A percentile compares a stretch with the other conserved stretches of the same genome.
Conservation (phyloP, 2,329 filamentous ascomycete species). For the Pseudogymnoascus sp. region DNA sequence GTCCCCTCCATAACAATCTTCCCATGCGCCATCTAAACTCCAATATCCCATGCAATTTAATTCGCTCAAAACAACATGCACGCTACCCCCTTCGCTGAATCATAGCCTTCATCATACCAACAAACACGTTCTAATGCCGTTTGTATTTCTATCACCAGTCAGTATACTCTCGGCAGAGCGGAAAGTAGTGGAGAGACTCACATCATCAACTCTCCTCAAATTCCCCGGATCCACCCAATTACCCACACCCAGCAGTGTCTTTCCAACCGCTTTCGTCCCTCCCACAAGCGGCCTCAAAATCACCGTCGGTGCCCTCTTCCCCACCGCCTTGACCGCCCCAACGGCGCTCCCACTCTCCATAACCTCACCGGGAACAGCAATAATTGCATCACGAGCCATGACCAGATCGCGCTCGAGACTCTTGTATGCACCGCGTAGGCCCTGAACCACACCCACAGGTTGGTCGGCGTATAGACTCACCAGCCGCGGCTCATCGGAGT, state of each 20-base stretch:
- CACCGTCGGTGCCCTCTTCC: conserved; percentile 80
- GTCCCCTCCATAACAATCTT: background rate
- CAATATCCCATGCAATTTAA: conserved; percentile 6
- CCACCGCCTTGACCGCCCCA: conserved; percentile 70
- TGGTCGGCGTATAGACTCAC: conserved; percentile 93
- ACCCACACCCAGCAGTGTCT: conserved; percentile 83
- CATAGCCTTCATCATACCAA: background rate
- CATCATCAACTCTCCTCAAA: conserved; percentile 74
- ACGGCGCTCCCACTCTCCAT: conserved; percentile 77
- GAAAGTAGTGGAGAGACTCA: conserved; percentile 45
- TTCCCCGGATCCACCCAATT: conserved; percentile 85
- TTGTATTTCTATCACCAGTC: conserved; percentile 28
- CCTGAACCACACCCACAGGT: conserved; percentile 79
- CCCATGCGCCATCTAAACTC: conserved; percentile 1
- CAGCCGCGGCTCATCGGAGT: conserved; percentile 64
- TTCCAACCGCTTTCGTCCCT: conserved; percentile 77
- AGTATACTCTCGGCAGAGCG: background rate
- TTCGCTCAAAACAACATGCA: conserved; percentile 5
- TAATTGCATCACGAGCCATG: conserved; percentile 79
- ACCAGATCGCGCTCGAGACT: conserved; percentile 83
- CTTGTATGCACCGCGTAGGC: conserved; percentile 71
- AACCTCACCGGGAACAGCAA: conserved; percentile 86
- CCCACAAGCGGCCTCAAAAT: conserved; percentile 87
- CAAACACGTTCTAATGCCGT: conserved; percentile 19
- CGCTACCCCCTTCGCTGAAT: background rate